A percentile compares a stretch with the other conserved stretches of the same genome.
These are phyloP conservation scores for Hyaloperonospora brassicae DNA, from an alignment of 352 stramenopile genomes.

Conservation along the genomic window DNA sequence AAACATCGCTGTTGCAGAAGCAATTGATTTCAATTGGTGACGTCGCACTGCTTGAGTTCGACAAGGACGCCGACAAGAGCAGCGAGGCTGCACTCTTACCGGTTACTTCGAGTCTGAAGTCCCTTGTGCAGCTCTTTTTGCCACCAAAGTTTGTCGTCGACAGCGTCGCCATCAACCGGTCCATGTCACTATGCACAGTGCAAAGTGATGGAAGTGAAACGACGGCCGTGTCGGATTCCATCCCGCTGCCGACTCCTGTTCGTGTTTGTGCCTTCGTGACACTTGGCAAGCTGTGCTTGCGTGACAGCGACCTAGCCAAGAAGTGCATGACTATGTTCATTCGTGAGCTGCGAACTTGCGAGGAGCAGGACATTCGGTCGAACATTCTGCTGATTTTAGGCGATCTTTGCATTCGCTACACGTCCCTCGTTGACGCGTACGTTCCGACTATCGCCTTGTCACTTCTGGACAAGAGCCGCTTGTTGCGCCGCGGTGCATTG, in stretches of 20 bases:
- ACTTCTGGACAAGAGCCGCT: slow-evolving; percentile 77
- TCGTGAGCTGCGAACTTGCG: slow-evolving; percentile 84
- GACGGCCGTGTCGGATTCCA: slow-evolving; percentile 12
- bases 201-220: slow-evolving; percentile 24
- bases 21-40: slow-evolving; percentile 77
- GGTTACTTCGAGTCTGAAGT: slow-evolving; percentile 38
- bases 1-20: slow-evolving; percentile 60
- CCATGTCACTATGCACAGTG: slow-evolving; percentile 12
- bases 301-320: slow-evolving; percentile 90
- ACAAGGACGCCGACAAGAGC: slow-evolving; percentile 63
- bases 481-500: slow-evolving; percentile 92
- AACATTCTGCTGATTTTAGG: slow-evolving; percentile 95
- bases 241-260: slow-evolving; percentile 63
- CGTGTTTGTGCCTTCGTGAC: slow-evolving; percentile 91
- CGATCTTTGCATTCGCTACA: slow-evolving; percentile 95
- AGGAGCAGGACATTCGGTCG: slow-evolving; percentile 86
- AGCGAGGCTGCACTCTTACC: slow-evolving; percentile 41
- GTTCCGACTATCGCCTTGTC: slow-evolving; percentile 93
- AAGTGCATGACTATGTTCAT: slow-evolving; percentile 92
- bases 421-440: slow-evolving; percentile 92
- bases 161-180: slow-evolving; percentile 15
- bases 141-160: slow-evolving; percentile 50
- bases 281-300: slow-evolving; percentile 93
- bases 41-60: slow-evolving; percentile 70
- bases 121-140: slow-evolving; percentile 73